Evolutionary conservation across 805 yeast genomes (phyloP).

Genomic region (Scheffersomyces stipitis): DNA sequence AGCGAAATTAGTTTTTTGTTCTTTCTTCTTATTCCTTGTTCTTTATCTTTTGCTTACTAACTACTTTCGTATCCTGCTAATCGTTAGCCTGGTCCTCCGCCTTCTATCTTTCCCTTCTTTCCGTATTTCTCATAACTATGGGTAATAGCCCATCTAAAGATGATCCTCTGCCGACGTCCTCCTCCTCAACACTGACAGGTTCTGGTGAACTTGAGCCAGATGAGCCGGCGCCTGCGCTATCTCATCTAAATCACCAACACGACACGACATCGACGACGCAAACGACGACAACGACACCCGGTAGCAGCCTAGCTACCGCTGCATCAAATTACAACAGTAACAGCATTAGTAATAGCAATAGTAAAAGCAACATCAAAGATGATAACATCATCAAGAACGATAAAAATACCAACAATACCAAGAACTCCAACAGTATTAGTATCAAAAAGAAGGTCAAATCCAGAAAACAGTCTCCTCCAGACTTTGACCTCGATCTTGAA

Average conservation of each 20-base stretch:
- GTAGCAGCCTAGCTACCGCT: slow-evolving; percentile 11
- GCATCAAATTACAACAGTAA: slow-evolving; percentile 9
- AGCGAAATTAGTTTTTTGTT: too few relatives aligned
- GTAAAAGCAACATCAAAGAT: slow-evolving; percentile 7
- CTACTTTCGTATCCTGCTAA: too few relatives aligned
- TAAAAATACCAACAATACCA: slow-evolving; percentile 3
- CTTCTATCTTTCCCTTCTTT: background rate
- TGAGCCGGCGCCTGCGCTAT: slow-evolving; percentile 44
- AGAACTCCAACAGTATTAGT: slow-evolving; percentile 10
- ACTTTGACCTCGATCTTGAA: slow-evolving; percentile 35
- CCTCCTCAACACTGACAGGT: slow-evolving; percentile 24
- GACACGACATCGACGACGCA: slow-evolving; percentile 22
- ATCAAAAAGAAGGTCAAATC: slow-evolving; percentile 5
- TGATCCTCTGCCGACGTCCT: slow-evolving; percentile 47
- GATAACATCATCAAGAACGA: slow-evolving; percentile 5
- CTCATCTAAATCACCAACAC: slow-evolving; percentile 16
- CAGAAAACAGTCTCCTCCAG: slow-evolving; percentile 6
- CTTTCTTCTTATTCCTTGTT: too few relatives aligned
- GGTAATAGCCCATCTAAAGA: slow-evolving; percentile 66
- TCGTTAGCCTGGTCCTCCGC: too few relatives aligned
- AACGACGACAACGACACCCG: slow-evolving; percentile 8
- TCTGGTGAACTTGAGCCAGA: slow-evolving; percentile 41
- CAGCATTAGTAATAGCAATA: slow-evolving; percentile 5
- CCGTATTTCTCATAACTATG: slow-evolving; percentile 30
- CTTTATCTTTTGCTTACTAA: too few relatives aligned